Evolutionary conservation across 2,329 filamentous ascomycete genomes (phyloP), one percentile per base, ranked within the genome.

Genomic region (Fusarium begoniae): DNA sequence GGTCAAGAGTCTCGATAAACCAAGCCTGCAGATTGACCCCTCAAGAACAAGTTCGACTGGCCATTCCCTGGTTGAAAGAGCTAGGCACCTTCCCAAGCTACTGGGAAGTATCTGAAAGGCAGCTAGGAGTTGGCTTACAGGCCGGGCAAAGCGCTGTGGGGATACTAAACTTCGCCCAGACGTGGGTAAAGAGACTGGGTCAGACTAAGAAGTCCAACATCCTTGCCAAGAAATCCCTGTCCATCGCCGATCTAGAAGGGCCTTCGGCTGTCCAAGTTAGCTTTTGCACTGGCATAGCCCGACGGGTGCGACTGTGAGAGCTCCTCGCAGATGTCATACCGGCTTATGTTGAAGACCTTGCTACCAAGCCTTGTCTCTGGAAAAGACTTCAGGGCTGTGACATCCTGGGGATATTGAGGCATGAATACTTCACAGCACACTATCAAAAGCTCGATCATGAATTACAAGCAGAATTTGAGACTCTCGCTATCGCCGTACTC

Each of bases 311-410:
- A 0, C 51, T 55, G 0, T 20, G 37, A 40, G 51, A 55, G 1
- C 51, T 41, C 1, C 35, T 40, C 0, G 37, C 37, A 0, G 37
- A 40, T 40, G 0, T 55, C 7, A 0, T 55, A 18, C 37, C 20
- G 0, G 2, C 0, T 4, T 55, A n/a, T 0, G 35, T 55, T 2
- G 7, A 5, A 2, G 24, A 30, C 0, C 37, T 40, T 0, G 32
- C 35, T 6, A 38, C 32, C 0, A 0, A 8, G 20, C 28, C 47
- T 0, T 3, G 1, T 0, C 0, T 3, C 1, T 50, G 47, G 47
- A 0, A 13, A 3, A 13, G 0, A 0, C 47, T 50, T 3, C 14
- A 32, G 2, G 3, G 0, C 0, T n/a, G 22, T 0, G 0, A 32
- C 0, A 50, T 50, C 28, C 0, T 2, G 2, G 0, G 13, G 4